These are phyloP conservation scores for Quercus glauca DNA, from an alignment of 306 rosid genomes.

Conservation along the genomic window DNA sequence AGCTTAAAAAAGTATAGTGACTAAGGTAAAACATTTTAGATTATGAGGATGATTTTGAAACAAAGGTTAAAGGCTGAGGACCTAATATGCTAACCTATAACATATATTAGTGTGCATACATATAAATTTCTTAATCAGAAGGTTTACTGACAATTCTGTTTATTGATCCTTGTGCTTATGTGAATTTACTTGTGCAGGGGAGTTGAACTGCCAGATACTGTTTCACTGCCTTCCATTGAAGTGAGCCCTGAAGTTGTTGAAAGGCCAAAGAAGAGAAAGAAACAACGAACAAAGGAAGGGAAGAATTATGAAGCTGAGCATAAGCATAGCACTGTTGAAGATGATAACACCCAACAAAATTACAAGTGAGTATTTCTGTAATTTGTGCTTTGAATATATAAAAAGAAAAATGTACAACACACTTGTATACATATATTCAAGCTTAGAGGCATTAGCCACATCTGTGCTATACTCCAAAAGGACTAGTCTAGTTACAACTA, in stretches of 20 bases:
- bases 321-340: not conserved
- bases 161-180: not conserved
- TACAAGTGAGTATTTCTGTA: not conserved
- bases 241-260: conserved; percentile 21
- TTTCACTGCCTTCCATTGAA: conserved; percentile 23
- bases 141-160: not conserved
- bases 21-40: too few species aligned
- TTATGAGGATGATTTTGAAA: too few species aligned
- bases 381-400: not conserved
- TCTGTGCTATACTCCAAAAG: too few species aligned
- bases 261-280: conserved; percentile 44
- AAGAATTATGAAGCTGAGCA: conserved; percentile 25
- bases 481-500: too few species aligned
- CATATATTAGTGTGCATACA: too few species aligned
- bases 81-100: too few species aligned
- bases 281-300: conserved; percentile 27
- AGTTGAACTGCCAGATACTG: conserved; percentile 22
- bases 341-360: too few species aligned
- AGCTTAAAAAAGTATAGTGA: too few species aligned
- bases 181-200: conserved; percentile 22
- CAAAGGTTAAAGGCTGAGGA: too few species aligned
- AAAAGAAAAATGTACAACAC: not conserved
- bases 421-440: too few species aligned
- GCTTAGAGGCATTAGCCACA: too few species aligned
- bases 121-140: too few species aligned